Evolutionary conservation across 164 flowering plant species (phyloP).

Genomic region (Cinnamomum chago): DNA sequence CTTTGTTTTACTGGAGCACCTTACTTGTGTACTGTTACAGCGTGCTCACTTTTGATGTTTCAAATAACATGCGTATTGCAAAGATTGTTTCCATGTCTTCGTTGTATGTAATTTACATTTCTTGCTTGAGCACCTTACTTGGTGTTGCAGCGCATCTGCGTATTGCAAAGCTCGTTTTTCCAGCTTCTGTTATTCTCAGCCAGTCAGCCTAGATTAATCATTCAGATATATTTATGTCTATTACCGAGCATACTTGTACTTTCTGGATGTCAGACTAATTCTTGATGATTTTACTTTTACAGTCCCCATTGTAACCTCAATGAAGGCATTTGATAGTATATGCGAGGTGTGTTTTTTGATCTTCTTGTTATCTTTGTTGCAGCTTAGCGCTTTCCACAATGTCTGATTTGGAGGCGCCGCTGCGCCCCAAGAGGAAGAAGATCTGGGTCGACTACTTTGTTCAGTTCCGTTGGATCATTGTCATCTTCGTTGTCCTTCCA

Average conservation of each 20-base stretch:
- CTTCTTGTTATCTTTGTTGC: background rate
- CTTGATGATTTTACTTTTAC: background rate
- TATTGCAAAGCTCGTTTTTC: background rate
- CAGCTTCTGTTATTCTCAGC: background rate
- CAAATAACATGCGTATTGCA: background rate
- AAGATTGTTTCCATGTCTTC: background rate
- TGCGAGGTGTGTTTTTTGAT: background rate
- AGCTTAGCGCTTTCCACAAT: constrained; percentile 25
- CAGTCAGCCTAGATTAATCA: background rate
- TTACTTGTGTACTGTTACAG: background rate
- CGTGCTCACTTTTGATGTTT: background rate
- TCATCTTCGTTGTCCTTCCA: constrained; percentile 93
- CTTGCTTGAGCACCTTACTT: background rate
- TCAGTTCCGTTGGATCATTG: constrained; percentile 83
- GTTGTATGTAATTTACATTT: background rate
- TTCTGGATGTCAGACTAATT: background rate
- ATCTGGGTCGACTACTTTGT: constrained; percentile 86
- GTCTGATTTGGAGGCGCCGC: constrained; percentile 83
- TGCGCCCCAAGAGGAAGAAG: constrained; percentile 98
- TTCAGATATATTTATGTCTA: background rate
- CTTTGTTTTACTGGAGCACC: background rate
- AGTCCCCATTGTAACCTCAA: background rate
- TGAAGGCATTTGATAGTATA: background rate
- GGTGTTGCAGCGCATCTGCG: background rate
- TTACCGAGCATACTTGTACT: background rate